A percentile compares a stretch with the other conserved stretches of the same genome.
These are phyloP conservation scores for Pseudocohnilembus persalinus DNA, from an alignment of 169 alveolate species.

Conservation along the genomic window DNA sequence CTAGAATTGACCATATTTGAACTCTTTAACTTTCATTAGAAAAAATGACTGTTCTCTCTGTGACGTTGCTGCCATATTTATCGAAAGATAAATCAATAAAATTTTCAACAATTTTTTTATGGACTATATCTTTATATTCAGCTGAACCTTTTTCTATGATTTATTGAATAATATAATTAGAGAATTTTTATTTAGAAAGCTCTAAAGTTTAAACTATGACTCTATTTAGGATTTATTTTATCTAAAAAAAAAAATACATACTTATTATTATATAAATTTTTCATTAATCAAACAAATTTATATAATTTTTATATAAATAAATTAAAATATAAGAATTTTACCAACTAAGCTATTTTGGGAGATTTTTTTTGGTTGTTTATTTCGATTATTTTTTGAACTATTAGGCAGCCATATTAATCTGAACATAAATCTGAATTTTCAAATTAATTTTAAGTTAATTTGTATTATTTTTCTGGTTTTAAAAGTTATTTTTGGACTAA, in stretches of 20 bases:
- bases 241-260: background rate
- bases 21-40: background rate
- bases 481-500: background rate
- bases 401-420: conserved; percentile 18
- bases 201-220: background rate
- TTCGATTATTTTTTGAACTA: conserved; percentile 4
- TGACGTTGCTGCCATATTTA: conserved; percentile 19
- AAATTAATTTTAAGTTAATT: no score
- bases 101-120: background rate
- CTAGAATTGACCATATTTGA: background rate
- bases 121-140: background rate
- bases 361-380: background rate
- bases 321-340: no score
- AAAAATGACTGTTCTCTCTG: conserved; percentile 11
- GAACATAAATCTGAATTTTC: conserved; percentile 3
- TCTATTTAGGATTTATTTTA: conserved; percentile 1
- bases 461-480: no score
- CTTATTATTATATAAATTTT: background rate
- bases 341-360: no score
- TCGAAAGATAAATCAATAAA: conserved; percentile 3
- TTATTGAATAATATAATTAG: conserved; percentile 1
- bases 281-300: background rate
- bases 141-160: conserved; percentile 13
- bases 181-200: conserved; percentile 5
- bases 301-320: background rate